phyloP scores from a whole-genome alignment of 345 rosid genomes.

The Trapa bicornis region DNA sequence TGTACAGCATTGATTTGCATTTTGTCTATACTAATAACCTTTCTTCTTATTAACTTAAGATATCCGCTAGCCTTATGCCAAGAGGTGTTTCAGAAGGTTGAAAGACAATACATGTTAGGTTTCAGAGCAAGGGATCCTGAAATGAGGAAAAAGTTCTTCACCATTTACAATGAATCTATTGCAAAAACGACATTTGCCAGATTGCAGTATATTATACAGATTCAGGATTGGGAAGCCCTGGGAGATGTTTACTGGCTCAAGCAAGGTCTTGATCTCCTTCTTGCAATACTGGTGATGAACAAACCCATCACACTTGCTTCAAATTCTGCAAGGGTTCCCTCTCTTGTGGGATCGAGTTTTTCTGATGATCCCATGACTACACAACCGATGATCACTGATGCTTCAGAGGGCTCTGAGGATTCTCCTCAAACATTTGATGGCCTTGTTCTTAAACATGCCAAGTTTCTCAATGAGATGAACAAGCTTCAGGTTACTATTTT shows the following conservation, averaged over 20 bases:
- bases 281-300: conserved; percentile 78
- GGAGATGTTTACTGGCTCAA: conserved; percentile 99
- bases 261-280: conserved; percentile 96
- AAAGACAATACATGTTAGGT: conserved; percentile 95
- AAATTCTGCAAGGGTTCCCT: conserved; percentile 79
- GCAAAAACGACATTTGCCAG: conserved; percentile 63
- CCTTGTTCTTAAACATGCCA: conserved; percentile 76
- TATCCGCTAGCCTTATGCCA: conserved; percentile 58
- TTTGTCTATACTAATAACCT: not conserved
- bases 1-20: not conserved
- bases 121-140: conserved; percentile 91
- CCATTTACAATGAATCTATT: conserved; percentile 75
- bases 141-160: conserved; percentile 73
- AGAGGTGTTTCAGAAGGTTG: conserved; percentile 93
- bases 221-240: conserved; percentile 97
- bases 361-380: conserved; percentile 34
- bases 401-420: conserved; percentile 59
- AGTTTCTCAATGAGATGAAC: conserved; percentile 73
- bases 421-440: conserved; percentile 63
- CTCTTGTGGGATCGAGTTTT: conserved; percentile 44
- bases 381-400: conserved; percentile 45
- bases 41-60: conserved; percentile 34
- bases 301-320: conserved; percentile 91
- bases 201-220: conserved; percentile 75
- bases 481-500: conserved; percentile 65